Evolutionary conservation across 2,329 filamentous ascomycete species (phyloP), one percentile per base, ranked within the genome.

Genomic region (Colletotrichum phormii): DNA sequence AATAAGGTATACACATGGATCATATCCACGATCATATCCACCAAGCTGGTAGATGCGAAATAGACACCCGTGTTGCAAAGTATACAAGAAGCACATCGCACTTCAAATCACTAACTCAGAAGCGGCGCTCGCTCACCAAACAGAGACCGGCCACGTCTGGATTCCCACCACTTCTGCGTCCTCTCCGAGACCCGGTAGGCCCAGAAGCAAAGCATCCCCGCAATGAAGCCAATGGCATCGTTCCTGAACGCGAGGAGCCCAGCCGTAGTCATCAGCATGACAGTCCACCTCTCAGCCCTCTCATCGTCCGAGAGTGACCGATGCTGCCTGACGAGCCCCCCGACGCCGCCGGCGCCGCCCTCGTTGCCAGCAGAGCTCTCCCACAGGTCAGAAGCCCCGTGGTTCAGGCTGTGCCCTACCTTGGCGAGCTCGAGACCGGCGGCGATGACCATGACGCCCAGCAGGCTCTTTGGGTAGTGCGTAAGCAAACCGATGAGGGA

Each of bases 391-490:
- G 86, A 80, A 3, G 89, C 90, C 1, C 89, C 90, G n/a, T 93
- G 90, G 78, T 97, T 97, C 49, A 98, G 84, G 72, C 91, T 94
- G 80, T 95, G 92, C 0, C 94, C 95, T 0, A 97, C 95, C 78
- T 94, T 94, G 26, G 94, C 93, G 15, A 98, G 86, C 82, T 98
- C 96, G 57, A 98, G 84, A 0, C 96, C 97, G 0, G 96, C 94
- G 0, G 95, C 95, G 33, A 98, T 87, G 2, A 98, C 95, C 89
- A 98, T 95, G 67, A 98, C 88, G 0, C 95, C 95, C 0, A 98
- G 86, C 0, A 98, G 82, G 4, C 90, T 89, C 73, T 89, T 91
- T 0, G 97, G 96, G 77, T 98, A 98, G 1, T 86, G 85, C 5
- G 86, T 84, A 13, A 98, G 85, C 24, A 97, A 81, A 24, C 87